phyloP scores from a whole-genome alignment of 2,329 filamentous ascomycete genomes.

The Oidium heveae region DNA sequence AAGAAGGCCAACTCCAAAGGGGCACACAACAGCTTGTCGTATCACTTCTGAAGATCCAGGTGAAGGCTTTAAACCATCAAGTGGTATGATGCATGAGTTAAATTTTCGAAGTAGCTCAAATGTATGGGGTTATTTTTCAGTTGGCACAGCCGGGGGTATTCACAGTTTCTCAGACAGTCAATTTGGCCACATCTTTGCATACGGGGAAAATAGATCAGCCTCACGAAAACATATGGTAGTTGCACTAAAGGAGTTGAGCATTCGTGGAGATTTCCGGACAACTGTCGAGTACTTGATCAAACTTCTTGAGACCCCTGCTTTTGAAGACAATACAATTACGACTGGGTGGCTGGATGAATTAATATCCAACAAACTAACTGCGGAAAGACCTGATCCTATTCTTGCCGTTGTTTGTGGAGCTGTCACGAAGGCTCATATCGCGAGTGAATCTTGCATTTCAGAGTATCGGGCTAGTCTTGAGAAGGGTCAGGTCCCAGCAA shows the following conservation, averaged over 20 bases:
- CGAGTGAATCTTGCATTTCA: constrained; percentile 68
- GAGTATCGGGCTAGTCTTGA: constrained; percentile 78
- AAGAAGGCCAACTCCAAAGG: constrained; percentile 75
- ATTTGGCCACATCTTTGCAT: constrained; percentile 98
- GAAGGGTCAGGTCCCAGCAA: constrained; percentile 90
- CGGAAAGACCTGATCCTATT: constrained; percentile 80
- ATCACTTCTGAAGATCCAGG: constrained; percentile 98
- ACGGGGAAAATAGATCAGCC: constrained; percentile 87
- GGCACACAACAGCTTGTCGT: constrained; percentile 92
- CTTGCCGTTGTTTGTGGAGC: constrained; percentile 90
- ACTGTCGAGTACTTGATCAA: constrained; percentile 99
- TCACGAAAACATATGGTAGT: constrained; percentile 99
- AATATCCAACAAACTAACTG: constrained; percentile 91
- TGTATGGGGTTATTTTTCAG: constrained; percentile 99
- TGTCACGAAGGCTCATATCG: constrained; percentile 78
- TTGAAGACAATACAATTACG: constrained; percentile 97
- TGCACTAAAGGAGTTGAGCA: constrained; percentile 92
- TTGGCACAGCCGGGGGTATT: constrained; percentile 85
- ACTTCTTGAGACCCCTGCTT: constrained; percentile 89
- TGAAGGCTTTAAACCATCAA: constrained; percentile 98
- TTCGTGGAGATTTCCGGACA: constrained; percentile 96
- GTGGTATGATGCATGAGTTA: constrained; percentile 94
- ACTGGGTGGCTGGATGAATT: constrained; percentile 97
- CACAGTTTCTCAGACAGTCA: constrained; percentile 98
- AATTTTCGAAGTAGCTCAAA: constrained; percentile 98